Percentiles rank a stretch among this genome's conserved stretches.
phyloP scores from a whole-genome alignment of 768 basidiomycete genomes.

The Lentinula lateritia region DNA sequence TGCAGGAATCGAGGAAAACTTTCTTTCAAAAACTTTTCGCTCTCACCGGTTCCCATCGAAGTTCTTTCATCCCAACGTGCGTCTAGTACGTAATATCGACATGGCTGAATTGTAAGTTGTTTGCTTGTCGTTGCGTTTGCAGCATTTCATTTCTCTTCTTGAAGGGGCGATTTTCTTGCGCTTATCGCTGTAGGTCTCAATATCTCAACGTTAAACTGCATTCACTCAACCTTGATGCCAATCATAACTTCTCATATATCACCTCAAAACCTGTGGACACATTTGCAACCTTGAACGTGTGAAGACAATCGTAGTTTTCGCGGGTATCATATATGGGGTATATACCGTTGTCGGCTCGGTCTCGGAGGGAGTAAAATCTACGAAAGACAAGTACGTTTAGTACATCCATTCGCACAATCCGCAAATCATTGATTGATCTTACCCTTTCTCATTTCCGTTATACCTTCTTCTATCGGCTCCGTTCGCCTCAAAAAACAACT shows the following conservation, averaged over 20 bases:
- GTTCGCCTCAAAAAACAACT: too few relatives aligned
- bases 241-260: neutral
- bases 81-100: neutral
- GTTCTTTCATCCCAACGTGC: too few relatives aligned
- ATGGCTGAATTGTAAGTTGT: neutral
- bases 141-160: neutral
- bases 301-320: constrained; percentile 44
- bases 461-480: too few relatives aligned
- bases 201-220: neutral
- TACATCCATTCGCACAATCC: neutral
- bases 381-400: constrained; percentile 49
- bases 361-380: constrained; percentile 37
- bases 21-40: neutral
- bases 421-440: too few relatives aligned
- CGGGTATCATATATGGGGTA: constrained; percentile 39
- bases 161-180: constrained; percentile 38
- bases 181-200: constrained; percentile 29
- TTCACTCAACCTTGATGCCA: neutral
- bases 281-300: neutral
- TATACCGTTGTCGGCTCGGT: constrained; percentile 31
- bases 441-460: too few relatives aligned
- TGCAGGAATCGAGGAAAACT: neutral
- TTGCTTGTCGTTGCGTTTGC: neutral
- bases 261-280: neutral
- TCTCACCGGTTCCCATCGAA: neutral